A percentile compares a stretch with the other conserved stretches of the same genome.
Conservation (phyloP, 2,329 filamentous ascomycete species). For the Aureobasidium lini region DNA sequence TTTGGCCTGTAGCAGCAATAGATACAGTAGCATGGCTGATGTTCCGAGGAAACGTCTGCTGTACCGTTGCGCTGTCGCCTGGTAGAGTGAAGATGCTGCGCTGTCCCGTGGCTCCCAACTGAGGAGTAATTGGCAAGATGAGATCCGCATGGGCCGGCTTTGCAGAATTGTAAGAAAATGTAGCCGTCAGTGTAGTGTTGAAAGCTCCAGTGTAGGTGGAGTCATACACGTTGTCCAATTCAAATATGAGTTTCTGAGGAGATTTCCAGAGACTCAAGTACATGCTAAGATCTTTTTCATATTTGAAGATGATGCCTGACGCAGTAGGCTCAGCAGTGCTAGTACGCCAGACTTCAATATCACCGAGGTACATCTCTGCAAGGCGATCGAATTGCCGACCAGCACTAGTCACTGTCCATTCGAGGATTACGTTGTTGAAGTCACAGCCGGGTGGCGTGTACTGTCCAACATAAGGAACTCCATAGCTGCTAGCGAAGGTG, state of each 20-base stretch:
- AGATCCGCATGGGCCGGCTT: constrained; percentile 44
- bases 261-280: constrained; percentile 62
- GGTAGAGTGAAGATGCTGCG: constrained; percentile 64
- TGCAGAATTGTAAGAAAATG: constrained; percentile 46
- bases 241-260: constrained; percentile 70
- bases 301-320: constrained; percentile 66
- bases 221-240: constrained; percentile 66
- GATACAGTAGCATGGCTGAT: constrained; percentile 63
- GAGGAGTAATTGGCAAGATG: constrained; percentile 58
- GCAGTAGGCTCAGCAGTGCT: constrained; percentile 71
- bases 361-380: constrained; percentile 66
- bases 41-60: constrained; percentile 58
- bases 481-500: constrained; percentile 65
- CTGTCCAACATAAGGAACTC: constrained; percentile 62
- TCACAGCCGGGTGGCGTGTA: constrained; percentile 61
- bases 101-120: constrained; percentile 41
- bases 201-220: constrained; percentile 64
- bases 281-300: constrained; percentile 70
- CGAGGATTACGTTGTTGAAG: constrained; percentile 69
- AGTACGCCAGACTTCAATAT: constrained; percentile 75
- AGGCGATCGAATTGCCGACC: constrained; percentile 72
- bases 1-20: constrained; percentile 70
- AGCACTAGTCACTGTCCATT: constrained; percentile 63
- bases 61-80: constrained; percentile 51
- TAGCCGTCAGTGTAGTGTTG: constrained; percentile 67